Evolutionary conservation across 2,329 filamentous ascomycete genomes (phyloP).

Genomic region (Sarocladiaceae sp.): DNA sequence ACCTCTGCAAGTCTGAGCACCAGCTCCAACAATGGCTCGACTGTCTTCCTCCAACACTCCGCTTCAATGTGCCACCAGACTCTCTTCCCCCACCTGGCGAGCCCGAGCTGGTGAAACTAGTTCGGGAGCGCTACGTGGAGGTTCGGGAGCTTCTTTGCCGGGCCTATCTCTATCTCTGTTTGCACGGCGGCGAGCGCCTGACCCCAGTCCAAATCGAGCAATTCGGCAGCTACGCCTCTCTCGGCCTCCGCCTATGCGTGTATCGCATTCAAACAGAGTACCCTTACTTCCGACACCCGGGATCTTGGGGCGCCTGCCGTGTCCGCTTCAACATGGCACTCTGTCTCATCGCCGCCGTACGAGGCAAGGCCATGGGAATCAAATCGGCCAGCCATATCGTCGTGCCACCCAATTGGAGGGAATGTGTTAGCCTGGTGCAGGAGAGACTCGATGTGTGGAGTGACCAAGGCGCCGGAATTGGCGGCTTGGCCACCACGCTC

Average conservation of each 20-base stretch:
- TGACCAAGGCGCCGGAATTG: slow-evolving; percentile 13
- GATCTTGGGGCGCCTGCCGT: slow-evolving; percentile 14
- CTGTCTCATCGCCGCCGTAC: slow-evolving; percentile 12
- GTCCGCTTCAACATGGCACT: slow-evolving; percentile 15
- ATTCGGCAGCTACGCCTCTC: slow-evolving; percentile 12
- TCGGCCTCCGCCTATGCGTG: slow-evolving; percentile 11
- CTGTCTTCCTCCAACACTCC: slow-evolving; percentile 60
- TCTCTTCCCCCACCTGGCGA: slow-evolving; percentile 11
- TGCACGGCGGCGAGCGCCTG: slow-evolving; percentile 13
- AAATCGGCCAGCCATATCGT: slow-evolving; percentile 11
- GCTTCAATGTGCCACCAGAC: slow-evolving; percentile 40
- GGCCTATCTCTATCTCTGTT: slow-evolving; percentile 13
- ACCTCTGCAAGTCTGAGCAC: slow-evolving; percentile 64
- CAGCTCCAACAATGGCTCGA: slow-evolving; percentile 76
- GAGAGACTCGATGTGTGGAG: slow-evolving; percentile 13
- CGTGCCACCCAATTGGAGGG: slow-evolving; percentile 12
- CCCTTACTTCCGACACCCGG: slow-evolving; percentile 13
- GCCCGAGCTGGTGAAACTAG: slow-evolving; percentile 14
- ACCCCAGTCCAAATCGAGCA: slow-evolving; percentile 11
- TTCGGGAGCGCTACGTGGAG: slow-evolving; percentile 15
- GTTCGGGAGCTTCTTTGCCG: slow-evolving; percentile 14
- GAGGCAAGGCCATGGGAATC: slow-evolving; percentile 11
- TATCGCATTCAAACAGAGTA: slow-evolving; percentile 15
- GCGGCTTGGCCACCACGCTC: slow-evolving; percentile 9
- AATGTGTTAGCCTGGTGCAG: slow-evolving; percentile 13